Evolutionary conservation across 2,329 filamentous ascomycete species (phyloP), one percentile per base, ranked within the genome.

Genomic region (Paracamarosporium sp.): DNA sequence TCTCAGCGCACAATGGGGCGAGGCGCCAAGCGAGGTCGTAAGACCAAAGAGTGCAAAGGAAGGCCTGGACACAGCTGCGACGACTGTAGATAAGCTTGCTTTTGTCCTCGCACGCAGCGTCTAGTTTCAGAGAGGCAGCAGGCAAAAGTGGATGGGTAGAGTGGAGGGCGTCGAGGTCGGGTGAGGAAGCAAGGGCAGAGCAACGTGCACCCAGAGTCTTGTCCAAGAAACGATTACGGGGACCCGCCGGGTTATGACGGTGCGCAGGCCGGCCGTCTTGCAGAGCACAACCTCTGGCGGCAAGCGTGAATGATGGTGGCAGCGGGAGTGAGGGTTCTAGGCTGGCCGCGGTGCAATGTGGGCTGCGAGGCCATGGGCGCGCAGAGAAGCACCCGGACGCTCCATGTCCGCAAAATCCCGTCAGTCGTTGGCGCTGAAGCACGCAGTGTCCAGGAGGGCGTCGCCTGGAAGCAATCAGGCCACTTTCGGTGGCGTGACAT

Each of bases 401-500:
- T n/a, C n/a, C n/a, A n/a, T 24, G 36, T 25, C 4, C 20, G 31
- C 31, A 36, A 45, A 38, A 40, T 33, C 54, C 56, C 52, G 48
- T 61, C 61, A 44, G 56, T 57, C 67, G 63, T 57, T 59, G 60
- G 60, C 53, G 59, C 24, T 59, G 59, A 57, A 58, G 57, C 55
- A 58, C 55, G 56, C 20, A 27, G 5, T 11, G 33, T 20, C 17
- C 20, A 46, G 33, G 38, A 47, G 53, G 46, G 53, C 53, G 40
- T 53, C 52, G 55, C 55, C 22, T 43, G 56, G 17, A 47, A 31
- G 40, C 56, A 52, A 71, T 74, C 72, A 74, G 66, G 65, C 72
- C 72, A 74, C 70, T 60, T 52, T 55, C 38, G 56, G 69, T 74
- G 72, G 72, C 70, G 71, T 74, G 72, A 74, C 58, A 67, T 70